Evolutionary conservation across 1,139 yeast species (phyloP), one percentile per base, ranked within the genome.

Genomic region (Hansenula anomala): DNA sequence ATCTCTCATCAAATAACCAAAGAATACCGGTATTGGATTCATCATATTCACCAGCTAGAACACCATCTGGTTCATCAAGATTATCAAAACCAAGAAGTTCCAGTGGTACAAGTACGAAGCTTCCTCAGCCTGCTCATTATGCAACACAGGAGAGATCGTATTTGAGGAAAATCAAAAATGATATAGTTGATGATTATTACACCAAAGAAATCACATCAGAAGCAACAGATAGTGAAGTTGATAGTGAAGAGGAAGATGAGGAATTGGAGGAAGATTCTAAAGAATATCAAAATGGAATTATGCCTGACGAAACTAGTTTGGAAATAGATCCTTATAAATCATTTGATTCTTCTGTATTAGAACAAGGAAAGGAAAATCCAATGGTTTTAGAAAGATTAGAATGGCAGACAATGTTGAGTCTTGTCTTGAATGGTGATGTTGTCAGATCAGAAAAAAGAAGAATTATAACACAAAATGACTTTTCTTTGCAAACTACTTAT

Each of bases 351-450:
- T 36, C 52, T 2, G 38, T 55, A 9, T 20, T 47, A 22, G 51
- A 53, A 32, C 36, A 45, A 34, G 44, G 48, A 20, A 40, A 50
- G 36, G 50, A 52, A 39, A 86, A 82, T 49, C 84, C 86, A 2
- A 73, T 75, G 18, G 79, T 87, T 17, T 60, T 80, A 23, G 97
- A 89, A 58, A 69, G 98, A 36, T 69, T 90, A 22, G 97, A 90
- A 63, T 92, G 98, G 98, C 97, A 92, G 59, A 78, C 94, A 0
- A 88, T 92, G 96, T 69, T 92, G 34, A 75, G 87, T 4, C 76
- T 92, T 5, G 98, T 92, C 3, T 71, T 92, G 29, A 90, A 95
- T 3, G 97, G 98, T 47, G 98, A 92, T 58, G 96, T 92, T 36
- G 89, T 92, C 17, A 75, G 82, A 30, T 84, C 95, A 11, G 98